These are phyloP conservation scores for Colletotrichum orchidophilum DNA, from an alignment of 2,329 filamentous ascomycete species.

Conservation along the genomic window DNA sequence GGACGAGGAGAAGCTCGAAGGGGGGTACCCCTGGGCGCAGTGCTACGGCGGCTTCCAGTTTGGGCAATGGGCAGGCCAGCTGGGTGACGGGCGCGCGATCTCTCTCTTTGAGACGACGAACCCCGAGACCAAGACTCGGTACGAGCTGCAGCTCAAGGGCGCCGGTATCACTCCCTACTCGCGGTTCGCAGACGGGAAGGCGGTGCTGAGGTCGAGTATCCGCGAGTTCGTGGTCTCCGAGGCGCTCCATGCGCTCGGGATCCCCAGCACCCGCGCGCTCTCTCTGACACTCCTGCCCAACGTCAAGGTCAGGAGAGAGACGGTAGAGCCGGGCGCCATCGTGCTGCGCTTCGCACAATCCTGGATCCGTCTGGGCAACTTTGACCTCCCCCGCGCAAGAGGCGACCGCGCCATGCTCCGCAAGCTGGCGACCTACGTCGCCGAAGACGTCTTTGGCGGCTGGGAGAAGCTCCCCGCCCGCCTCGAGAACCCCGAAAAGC, in stretches of 20 bases:
- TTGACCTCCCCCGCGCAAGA: conserved; percentile 87
- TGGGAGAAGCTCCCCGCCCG: conserved; percentile 84
- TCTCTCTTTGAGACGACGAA: conserved; percentile 92
- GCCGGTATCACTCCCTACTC: conserved; percentile 95
- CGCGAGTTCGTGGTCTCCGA: conserved; percentile 95
- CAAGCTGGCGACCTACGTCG: conserved; percentile 81
- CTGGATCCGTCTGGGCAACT: conserved; percentile 95
- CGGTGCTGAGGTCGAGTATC: conserved; percentile 91
- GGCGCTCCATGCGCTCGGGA: conserved; percentile 82
- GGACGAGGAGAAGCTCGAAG: conserved; percentile 70
- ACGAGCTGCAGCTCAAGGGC: conserved; percentile 94
- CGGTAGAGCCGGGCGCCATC: conserved; percentile 88
- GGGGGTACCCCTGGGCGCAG: conserved; percentile 96
- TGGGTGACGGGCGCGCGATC: conserved; percentile 94
- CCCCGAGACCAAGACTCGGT: conserved; percentile 73
- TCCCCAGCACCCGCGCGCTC: conserved; percentile 87
- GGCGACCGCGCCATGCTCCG: conserved; percentile 81
- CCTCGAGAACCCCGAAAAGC: conserved; percentile 61
- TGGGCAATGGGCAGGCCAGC: conserved; percentile 93
- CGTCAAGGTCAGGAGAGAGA: conserved; percentile 79
- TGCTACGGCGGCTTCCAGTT: conserved; percentile 89
- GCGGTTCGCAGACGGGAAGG: conserved; percentile 94
- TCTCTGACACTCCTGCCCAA: conserved; percentile 82
- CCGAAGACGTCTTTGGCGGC: conserved; percentile 86
- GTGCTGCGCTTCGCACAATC: conserved; percentile 90